Evolutionary conservation across 2,329 filamentous ascomycete genomes (phyloP), one percentile per base, ranked within the genome.

Genomic region (Xylariales sp.): DNA sequence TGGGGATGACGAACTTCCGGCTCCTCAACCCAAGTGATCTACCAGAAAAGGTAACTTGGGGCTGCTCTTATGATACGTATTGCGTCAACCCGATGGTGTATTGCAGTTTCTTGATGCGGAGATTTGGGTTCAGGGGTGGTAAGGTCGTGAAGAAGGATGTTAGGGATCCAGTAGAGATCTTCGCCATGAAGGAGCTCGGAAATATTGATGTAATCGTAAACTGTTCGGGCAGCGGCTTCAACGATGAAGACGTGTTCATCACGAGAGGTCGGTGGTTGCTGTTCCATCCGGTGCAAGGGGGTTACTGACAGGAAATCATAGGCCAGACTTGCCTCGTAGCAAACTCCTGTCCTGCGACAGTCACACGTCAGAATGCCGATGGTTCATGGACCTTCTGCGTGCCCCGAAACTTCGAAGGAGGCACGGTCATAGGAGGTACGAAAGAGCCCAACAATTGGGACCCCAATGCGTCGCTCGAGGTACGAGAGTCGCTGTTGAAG

Each of bases 371-470:
- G 49, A 75, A 78, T 51, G 66, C 68, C 1, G 79, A 84, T 53
- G 81, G 81, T 0, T 71, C 66, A 7, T 83, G 79, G 77, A 70
- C 72, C 1, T 84, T 84, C 47, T 71, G 72, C 33, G 76, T 85
- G 5, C 79, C 81, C 1, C 70, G 82, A 3, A 73, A 71, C 7
- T 73, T 80, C 19, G 66, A 75, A 24, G 80, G 80, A 3, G 81
- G 81, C 3, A 84, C 80, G 0, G 66, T 85, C 28, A 73, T 85
- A 15, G 82, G 81, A 4, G 81, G 81, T 0, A 85, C 80, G 8
- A 84, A 82, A 55, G 74, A 84, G 52, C 67, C 70, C 1, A 61
- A 73, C 42, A 65, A 82, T 54, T 80, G 74, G 74, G 65, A 74
- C 34, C 56, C 68, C 0, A 60, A 66, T 14, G 71, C 78, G 2